Evolutionary conservation across 495 filamentous ascomycete species (phyloP), one percentile per base, ranked within the genome.

Genomic region (Penicillium paxilli): DNA sequence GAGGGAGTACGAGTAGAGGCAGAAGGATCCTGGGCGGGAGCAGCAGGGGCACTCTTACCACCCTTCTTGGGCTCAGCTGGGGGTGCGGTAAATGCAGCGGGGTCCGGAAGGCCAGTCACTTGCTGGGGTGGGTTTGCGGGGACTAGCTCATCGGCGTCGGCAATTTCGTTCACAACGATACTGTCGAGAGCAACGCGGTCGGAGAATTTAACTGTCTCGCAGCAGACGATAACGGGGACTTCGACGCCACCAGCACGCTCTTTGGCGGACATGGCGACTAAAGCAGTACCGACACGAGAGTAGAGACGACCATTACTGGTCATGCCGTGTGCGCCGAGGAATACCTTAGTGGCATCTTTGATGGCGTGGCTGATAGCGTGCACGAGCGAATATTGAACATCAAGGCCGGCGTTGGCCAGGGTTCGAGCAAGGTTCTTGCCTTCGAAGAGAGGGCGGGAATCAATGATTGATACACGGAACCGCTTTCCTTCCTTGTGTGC

Each of bases 181-280:
- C 89, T 89, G 70, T 96, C 94, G 0, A 95, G 82, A 8, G 90
- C 88, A 4, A 96, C 90, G 49, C 87, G 84, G 59, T 96, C 94
- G 20, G 90, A 92, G 71, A 96, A 96, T 69, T 98, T 98, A 75
- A 98, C 84, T 2, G 87, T 92, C 77, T 98, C 93, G 68, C 92
- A 97, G 53, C 90, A 89, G 4, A 95, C 91, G 26, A 93, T 86
- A 33, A 98, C 92, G 2, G 92, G 90, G 28, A 91, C 82, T 46
- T 80, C 74, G 44, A 77, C 73, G 32, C 74, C 73, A 17, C 76
- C 74, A 44, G 83, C 82, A 14, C 76, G 71, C 44, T 87, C 84
- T 54, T 87, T 85, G 20, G 92, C 94, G 22, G 84, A 86, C 80
- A 94, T 89, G n/a, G 94, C 92, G 4, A 96, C 81, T 32, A 91